Base-by-base conservation (phyloP, 108 stramenopile species). In the Skeletonema costatum region DNA sequence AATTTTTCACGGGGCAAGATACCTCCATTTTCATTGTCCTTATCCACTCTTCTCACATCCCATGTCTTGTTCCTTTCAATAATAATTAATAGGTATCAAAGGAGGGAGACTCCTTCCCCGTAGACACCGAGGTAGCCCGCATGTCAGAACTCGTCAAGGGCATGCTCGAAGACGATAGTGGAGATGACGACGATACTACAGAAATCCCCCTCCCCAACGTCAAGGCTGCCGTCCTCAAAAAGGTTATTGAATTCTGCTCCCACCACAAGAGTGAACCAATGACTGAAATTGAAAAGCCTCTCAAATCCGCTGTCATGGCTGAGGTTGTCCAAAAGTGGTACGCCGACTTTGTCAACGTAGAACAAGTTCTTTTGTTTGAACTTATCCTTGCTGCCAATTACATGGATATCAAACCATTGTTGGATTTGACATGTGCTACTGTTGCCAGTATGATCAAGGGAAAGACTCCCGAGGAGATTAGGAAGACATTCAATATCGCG, bases 251-350 rank as follows among this genome's bases (percentile, higher is more conserved):
- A 83, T 99, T 97, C 85, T 97, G 97, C 84, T 78, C 93, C 53
- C 98, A 99, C 80, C 87, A 98, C 77, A 78, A 83, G 67, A 73
- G 56, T 61, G 98, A 99, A 82, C 96, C 98, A 65, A 99, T 99
- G 98, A 94, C 93, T 41, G 98, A 99, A 72, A 99, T 99, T 73
- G 99, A 99, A 76, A 99, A 99, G 89, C 99, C 99, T 5, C 90
- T 99, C 76, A 98, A 97, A 86, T 90, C 91, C 42, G 86, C 95
- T 32, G 88, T 91, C 80, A 98, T 99, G 99, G 81, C 89, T 41
- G 98, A 99, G 77, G 98, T 99, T 31, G 99, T 99, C 64, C 98
- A 99, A 76, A 96, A 97, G 81, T 99, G 98, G 98, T 99, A 99
- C 82, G 98, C 99, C 6, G 96, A 96, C 84, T 99, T 98, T 81